Conservation (phyloP, 2,329 filamentous ascomycete genomes). For the Pestalotiopsis sp. region DNA sequence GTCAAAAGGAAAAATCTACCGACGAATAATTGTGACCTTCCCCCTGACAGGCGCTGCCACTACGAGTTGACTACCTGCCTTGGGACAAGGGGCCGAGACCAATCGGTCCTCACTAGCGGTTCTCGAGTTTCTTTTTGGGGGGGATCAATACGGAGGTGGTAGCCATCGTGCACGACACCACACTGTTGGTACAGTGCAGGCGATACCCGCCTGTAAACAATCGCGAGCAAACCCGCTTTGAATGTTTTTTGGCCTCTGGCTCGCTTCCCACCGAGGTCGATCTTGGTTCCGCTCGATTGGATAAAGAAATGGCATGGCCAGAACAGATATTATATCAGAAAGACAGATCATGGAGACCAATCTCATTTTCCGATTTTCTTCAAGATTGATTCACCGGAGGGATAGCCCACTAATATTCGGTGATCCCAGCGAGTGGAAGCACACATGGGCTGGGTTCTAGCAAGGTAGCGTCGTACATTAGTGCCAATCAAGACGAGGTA, state of each 20-base stretch:
- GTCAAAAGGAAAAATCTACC: not conserved
- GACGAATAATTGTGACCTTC: slow-evolving; percentile 3
- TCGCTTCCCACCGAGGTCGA: not conserved
- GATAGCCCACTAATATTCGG: not conserved
- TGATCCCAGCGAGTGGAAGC: not conserved
- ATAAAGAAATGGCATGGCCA: not conserved
- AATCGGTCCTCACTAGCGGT: not conserved
- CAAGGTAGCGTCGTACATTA: not conserved
- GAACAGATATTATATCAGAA: not conserved
- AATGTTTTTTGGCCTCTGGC: not conserved
- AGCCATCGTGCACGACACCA: not conserved
- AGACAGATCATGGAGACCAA: not conserved
- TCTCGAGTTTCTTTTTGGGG: slow-evolving; percentile 1
- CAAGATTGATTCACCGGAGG: not conserved
- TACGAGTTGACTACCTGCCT: not conserved
- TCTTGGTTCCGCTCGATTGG: not conserved
- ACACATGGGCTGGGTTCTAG: not conserved
- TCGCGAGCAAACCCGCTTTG: not conserved
- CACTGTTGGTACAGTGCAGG: not conserved
- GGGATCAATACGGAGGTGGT: not conserved
- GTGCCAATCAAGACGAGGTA: slow-evolving; percentile 12
- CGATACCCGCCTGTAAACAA: not conserved
- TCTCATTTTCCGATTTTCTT: not conserved
- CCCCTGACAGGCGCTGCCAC: not conserved
- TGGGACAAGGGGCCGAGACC: not conserved